Evolutionary conservation across 2,329 filamentous ascomycete species (phyloP), one percentile per base, ranked within the genome.

Genomic region (Penicillium italicum): DNA sequence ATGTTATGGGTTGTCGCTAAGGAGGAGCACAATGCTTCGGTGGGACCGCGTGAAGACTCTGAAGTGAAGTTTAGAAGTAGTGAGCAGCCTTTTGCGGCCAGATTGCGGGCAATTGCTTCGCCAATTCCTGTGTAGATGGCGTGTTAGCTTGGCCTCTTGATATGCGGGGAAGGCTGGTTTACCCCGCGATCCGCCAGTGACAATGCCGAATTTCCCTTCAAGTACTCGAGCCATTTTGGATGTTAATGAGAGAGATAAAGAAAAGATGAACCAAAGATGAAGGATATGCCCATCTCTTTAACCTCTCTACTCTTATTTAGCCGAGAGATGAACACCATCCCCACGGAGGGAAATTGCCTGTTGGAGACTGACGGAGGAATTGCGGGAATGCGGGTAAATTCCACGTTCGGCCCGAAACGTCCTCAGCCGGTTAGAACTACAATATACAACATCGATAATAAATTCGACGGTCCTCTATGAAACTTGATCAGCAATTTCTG

Each of bases 151-250:
- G n/a, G 37, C 41, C 20, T 50, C 28, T 43, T 50, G 14, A 34
- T 30, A 6, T 38, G 54, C n/a, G 31, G 37, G 43, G 54, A 18
- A 48, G 44, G 55, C 30, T 10, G 51, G 46, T 65, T 59, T 79
- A 90, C 89, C 89, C 79, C 90, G 79, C 55, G 89, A 91, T 57
- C 85, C 88, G 54, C 90, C 90, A 1, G 90, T 94, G 44, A 94
- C 80, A 62, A 95, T 86, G 50, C 84, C 90, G 49, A 92, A 79
- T 72, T 91, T 91, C 63, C 88, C 88, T 69, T 90, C 85, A n/a
- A 88, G 77, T 46, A 74, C 66, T 37, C 74, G 68, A 16, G 59
- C 11, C 57, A 62, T 65, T 36, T 54, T 62, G 28, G 22, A 28
- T 50, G 7, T 43, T 22, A 42, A 30, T 26, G 28, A 18, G 20